These are phyloP conservation scores for Aureobasidium vineae DNA, from an alignment of 2,329 filamentous ascomycete species.

Conservation along the genomic window DNA sequence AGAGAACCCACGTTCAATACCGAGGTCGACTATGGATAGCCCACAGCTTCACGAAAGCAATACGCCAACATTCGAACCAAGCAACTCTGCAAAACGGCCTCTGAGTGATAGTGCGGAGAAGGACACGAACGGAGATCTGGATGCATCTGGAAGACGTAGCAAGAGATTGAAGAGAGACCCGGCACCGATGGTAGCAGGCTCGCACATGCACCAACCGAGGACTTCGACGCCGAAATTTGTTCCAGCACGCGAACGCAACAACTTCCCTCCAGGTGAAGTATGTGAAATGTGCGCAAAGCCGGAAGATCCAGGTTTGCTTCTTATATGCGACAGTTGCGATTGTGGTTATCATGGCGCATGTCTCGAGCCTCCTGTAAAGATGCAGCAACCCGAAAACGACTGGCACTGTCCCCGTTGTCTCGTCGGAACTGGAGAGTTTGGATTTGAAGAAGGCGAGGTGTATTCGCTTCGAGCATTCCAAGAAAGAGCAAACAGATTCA, in stretches of 20 bases:
- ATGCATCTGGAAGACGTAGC: constrained; percentile 64
- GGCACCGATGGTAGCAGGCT: constrained; percentile 83
- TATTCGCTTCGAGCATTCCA: constrained; percentile 97
- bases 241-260: constrained; percentile 55
- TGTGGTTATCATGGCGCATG: constrained; percentile 83
- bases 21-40: constrained; percentile 59
- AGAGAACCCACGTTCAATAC: constrained; percentile 58
- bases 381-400: constrained; percentile 74
- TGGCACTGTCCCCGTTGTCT: constrained; percentile 97
- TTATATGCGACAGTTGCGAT: constrained; percentile 90
- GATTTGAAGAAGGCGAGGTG: constrained; percentile 92
- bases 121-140: constrained; percentile 57
- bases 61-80: constrained; percentile 63
- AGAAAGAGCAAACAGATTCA: constrained; percentile 92
- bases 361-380: constrained; percentile 78
- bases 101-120: constrained; percentile 55
- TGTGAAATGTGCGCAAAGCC: constrained; percentile 85
- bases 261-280: constrained; percentile 59
- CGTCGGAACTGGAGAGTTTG: constrained; percentile 94
- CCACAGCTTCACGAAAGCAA: constrained; percentile 63
- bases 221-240: constrained; percentile 69
- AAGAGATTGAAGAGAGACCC: constrained; percentile 84
- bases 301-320: constrained; percentile 67
- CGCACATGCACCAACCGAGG: constrained; percentile 92
- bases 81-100: constrained; percentile 63